Base-by-base conservation (phyloP, 2,329 filamentous ascomycete genomes). In the Ceratocystiopsis sp. region DNA sequence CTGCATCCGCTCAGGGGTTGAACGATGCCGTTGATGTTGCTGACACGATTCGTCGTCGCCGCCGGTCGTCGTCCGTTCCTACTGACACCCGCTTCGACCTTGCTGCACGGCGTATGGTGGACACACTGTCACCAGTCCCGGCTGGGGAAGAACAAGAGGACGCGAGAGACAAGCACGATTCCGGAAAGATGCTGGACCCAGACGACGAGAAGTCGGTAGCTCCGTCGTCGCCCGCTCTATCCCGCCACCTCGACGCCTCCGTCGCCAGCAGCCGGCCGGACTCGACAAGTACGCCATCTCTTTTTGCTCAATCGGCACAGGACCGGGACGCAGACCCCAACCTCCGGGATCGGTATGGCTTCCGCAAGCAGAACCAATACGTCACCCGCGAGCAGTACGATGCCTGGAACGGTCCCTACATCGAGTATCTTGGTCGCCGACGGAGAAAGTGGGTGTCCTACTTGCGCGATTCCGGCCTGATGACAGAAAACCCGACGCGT, bases 301-400 rank as follows among this genome's bases (percentile, higher is more conserved):
- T 48, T 1, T 48, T 45, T 35, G 33, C 50, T 42, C 25, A 29
- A 29, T 48, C 54, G 29, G 45, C 57, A 48, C 44, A 57, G 45
- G 42, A 58, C 1, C 61, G 66, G 14, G 58, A 64, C 4, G 65
- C 73, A 46, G 69, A 71, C 19, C 65, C 69, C 6, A 59, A 59
- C 14, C 56, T 60, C 16, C 76, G 86, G 43, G 87, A 95, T 58
- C 74, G 84, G 15, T 94, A 95, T 54, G 89, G 89, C 4, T 96
- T 96, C 64, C 84, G 85, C 51, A 96, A 95, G 58, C 73, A 75
- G 35, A 89, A 78, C 36, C 79, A 87, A 50, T 79, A 93, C 54
- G 71, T 94, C 48, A 81, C 73, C 1, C 63, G 78, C 17, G 70
- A 80, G 46, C 73, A 87, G 55, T 93, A 93, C 56, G 84, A 95